A percentile compares a stretch with the other conserved stretches of the same genome.
These are phyloP conservation scores for Apiospora hydei DNA, from an alignment of 2,329 filamentous ascomycete genomes.

Conservation along the genomic window DNA sequence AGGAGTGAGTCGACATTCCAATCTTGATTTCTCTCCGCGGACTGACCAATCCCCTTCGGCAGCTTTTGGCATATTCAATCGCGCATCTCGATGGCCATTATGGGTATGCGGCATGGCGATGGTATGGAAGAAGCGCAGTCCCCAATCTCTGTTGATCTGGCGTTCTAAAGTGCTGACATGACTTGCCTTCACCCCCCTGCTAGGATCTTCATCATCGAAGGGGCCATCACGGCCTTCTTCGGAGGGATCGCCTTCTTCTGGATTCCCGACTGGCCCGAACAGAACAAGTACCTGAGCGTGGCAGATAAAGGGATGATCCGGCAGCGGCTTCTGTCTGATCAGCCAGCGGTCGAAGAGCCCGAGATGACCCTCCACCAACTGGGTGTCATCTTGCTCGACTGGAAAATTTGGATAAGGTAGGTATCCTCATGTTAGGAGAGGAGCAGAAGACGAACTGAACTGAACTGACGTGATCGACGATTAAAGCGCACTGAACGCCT, in stretches of 20 bases:
- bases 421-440: too few relatives aligned
- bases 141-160: too few relatives aligned
- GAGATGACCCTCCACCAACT: slow-evolving; percentile 39
- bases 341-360: slow-evolving; percentile 30
- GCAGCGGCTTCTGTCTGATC: slow-evolving; percentile 41
- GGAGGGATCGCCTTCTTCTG: slow-evolving; percentile 47
- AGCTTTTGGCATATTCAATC: slow-evolving; percentile 57
- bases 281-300: slow-evolving; percentile 52
- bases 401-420: slow-evolving; percentile 49
- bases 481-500: slow-evolving; percentile 33
- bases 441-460: background rate
- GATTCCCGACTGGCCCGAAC: slow-evolving; percentile 57
- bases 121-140: slow-evolving; percentile 35
- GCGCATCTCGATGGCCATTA: slow-evolving; percentile 51
- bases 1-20: slow-evolving; percentile 66
- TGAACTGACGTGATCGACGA: background rate
- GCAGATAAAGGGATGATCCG: slow-evolving; percentile 47
- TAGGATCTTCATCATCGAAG: slow-evolving; percentile 49
- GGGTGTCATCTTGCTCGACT: slow-evolving; percentile 43
- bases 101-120: slow-evolving; percentile 57
- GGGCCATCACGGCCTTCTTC: slow-evolving; percentile 44
- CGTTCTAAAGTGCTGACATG: background rate
- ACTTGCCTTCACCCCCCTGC: background rate
- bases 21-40: background rate
- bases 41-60: background rate